These are phyloP conservation scores for Lactarius sp. DNA, from an alignment of 768 basidiomycete genomes.

Conservation along the genomic window DNA sequence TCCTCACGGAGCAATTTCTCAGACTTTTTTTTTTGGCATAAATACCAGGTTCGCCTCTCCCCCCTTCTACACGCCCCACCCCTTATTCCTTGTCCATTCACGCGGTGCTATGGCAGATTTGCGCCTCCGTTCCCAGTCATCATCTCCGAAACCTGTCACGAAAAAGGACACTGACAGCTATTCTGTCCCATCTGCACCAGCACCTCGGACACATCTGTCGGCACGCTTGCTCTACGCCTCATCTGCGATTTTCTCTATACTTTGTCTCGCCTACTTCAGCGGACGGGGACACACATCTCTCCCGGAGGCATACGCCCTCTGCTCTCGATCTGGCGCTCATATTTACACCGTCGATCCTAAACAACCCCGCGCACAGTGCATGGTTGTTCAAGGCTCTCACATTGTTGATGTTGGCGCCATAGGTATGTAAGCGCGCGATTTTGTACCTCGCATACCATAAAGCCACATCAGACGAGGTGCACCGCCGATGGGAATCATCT, in stretches of 20 bases:
- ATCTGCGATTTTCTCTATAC: conserved; percentile 26
- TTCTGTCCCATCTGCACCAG: neutral
- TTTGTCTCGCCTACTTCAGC: conserved; percentile 22
- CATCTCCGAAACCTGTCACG: conserved; percentile 16
- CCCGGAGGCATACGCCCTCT: conserved; percentile 51
- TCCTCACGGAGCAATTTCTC: conserved; percentile 22
- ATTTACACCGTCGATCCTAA: conserved; percentile 66
- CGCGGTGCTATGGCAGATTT: conserved; percentile 21
- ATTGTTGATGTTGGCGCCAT: conserved; percentile 54
- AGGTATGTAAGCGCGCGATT: conserved; percentile 38
- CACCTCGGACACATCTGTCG: conserved; percentile 3
- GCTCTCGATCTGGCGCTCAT: conserved; percentile 45
- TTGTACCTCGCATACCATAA: conserved; percentile 4
- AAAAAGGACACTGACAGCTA: conserved; percentile 2
- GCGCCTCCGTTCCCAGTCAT: conserved; percentile 25
- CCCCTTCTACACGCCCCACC: neutral
- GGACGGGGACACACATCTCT: conserved; percentile 16
- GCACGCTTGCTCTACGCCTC: conserved; percentile 24
- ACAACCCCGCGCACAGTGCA: conserved; percentile 53
- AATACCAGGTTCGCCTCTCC: conserved; percentile 23
- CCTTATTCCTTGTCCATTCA: conserved; percentile 6
- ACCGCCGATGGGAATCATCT: conserved; percentile 36
- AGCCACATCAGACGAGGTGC: conserved; percentile 39
- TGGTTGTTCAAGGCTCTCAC: conserved; percentile 48
- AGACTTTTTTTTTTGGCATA: conserved; percentile 25